Evolutionary conservation across 805 yeast genomes (phyloP).

Genomic region (Teunomyces panamensis): DNA sequence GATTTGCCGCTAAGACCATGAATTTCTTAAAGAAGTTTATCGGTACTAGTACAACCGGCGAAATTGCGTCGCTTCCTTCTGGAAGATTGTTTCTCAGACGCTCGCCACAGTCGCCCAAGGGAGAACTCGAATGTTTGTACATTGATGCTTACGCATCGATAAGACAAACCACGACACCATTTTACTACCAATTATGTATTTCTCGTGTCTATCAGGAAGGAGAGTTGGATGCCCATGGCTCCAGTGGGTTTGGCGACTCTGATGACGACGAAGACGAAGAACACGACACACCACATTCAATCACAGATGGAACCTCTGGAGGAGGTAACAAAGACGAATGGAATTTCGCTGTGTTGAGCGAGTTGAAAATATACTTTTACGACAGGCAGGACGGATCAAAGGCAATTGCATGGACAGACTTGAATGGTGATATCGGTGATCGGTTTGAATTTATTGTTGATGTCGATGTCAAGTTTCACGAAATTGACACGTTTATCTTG

Average conservation of each 20-base stretch:
- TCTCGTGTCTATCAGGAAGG: conserved; percentile 70
- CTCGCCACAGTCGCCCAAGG: conserved; percentile 78
- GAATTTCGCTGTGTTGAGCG: conserved; percentile 62
- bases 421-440: conserved; percentile 85
- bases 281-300: conserved; percentile 18
- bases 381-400: conserved; percentile 51
- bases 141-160: conserved; percentile 76
- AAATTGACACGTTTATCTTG: conserved; percentile 61
- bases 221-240: conserved; percentile 46
- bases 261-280: conserved; percentile 33
- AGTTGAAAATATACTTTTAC: conserved; percentile 53
- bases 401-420: conserved; percentile 76
- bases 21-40: conserved; percentile 68
- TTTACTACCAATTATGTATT: conserved; percentile 66
- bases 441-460: conserved; percentile 76
- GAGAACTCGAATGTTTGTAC: conserved; percentile 78
- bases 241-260: conserved; percentile 43
- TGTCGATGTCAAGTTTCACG: conserved; percentile 49
- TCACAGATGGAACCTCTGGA: conserved; percentile 21
- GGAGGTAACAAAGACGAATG: conserved; percentile 57
- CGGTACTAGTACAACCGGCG: conserved; percentile 54
- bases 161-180: conserved; percentile 63
- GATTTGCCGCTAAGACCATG: conserved; percentile 38
- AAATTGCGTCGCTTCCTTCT: conserved; percentile 65
- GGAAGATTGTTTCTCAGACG: conserved; percentile 78